Conservation (phyloP, 805 yeast species). For the Saccharomycopsis schoenii region DNA sequence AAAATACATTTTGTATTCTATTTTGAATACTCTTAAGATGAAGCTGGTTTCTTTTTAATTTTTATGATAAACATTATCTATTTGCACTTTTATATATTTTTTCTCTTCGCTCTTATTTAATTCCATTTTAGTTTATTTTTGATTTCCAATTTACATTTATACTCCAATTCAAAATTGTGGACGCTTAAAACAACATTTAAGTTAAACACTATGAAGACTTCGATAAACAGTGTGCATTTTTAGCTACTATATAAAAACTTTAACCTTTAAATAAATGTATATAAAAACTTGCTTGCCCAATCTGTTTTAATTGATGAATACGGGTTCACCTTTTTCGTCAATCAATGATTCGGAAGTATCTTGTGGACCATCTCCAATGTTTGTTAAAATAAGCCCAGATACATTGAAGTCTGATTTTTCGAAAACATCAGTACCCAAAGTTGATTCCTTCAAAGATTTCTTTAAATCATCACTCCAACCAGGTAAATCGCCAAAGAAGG, state of each 20-base stretch:
- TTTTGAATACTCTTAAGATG: background rate
- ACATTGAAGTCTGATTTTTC: conserved; percentile 35
- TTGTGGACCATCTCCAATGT: conserved; percentile 83
- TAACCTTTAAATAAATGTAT: too few species aligned
- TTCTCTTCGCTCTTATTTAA: background rate
- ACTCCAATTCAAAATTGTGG: too few species aligned
- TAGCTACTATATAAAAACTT: too few species aligned
- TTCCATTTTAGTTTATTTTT: background rate
- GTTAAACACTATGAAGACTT: too few species aligned
- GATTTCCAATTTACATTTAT: background rate
- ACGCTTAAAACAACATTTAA: background rate
- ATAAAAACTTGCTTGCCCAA: too few species aligned
- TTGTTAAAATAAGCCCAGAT: conserved; percentile 72
- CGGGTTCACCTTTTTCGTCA: conserved; percentile 51
- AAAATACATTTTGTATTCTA: background rate
- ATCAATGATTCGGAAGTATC: conserved; percentile 46
- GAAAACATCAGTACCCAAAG: conserved; percentile 27
- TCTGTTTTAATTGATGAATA: background rate
- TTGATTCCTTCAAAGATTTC: conserved; percentile 20
- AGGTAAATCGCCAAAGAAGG: conserved; percentile 44
- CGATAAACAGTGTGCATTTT: too few species aligned
- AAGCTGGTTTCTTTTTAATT: background rate
- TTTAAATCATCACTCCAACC: conserved; percentile 49
- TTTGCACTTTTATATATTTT: background rate
- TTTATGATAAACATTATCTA: background rate